Conservation (phyloP, 2,329 filamentous ascomycete species). For the Xylaria hypoxylon region DNA sequence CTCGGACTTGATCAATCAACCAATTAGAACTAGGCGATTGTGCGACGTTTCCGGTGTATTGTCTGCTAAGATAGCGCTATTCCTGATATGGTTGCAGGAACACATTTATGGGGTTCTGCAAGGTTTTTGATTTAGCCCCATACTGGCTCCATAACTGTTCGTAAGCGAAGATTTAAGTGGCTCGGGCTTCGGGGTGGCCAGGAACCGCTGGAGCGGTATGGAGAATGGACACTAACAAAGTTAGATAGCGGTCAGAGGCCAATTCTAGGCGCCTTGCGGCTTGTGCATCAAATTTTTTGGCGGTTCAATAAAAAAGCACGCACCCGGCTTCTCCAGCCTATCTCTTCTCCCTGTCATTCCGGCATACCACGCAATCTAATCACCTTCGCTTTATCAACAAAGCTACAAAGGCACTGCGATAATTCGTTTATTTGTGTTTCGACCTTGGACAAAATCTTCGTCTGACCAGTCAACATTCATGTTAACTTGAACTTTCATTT, state of each 20-base stretch:
- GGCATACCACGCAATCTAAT: slow-evolving; percentile 20
- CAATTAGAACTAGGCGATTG: slow-evolving; percentile 38
- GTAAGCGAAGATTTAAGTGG: slow-evolving; percentile 27
- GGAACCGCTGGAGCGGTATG: slow-evolving; percentile 13
- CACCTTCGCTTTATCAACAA: slow-evolving; percentile 32
- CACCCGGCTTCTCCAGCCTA: slow-evolving; percentile 13
- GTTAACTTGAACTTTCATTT: slow-evolving; percentile 17
- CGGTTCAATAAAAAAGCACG: slow-evolving; percentile 37
- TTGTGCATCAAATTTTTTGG: slow-evolving; percentile 38
- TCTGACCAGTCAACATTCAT: slow-evolving; percentile 23
- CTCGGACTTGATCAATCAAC: slow-evolving; percentile 39
- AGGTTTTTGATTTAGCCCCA: slow-evolving; percentile 7
- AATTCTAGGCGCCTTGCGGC: slow-evolving; percentile 14
- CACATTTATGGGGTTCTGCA: slow-evolving; percentile 2
- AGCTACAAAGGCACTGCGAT: slow-evolving; percentile 3
- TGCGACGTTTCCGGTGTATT: slow-evolving; percentile 41
- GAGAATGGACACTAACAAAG: slow-evolving; percentile 1
- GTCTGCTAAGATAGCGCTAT: slow-evolving; percentile 39
- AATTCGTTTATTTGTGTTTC: slow-evolving; percentile 23
- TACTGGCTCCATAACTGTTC: slow-evolving; percentile 22
- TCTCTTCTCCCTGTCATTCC: slow-evolving; percentile 18
- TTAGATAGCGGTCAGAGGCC: slow-evolving; percentile 6
- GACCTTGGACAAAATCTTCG: neutral
- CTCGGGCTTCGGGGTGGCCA: slow-evolving; percentile 39
- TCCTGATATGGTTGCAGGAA: slow-evolving; percentile 33